Evolutionary conservation across 2,329 filamentous ascomycete species (phyloP), one percentile per base, ranked within the genome.

Genomic region (Calonectria henricotiae): DNA sequence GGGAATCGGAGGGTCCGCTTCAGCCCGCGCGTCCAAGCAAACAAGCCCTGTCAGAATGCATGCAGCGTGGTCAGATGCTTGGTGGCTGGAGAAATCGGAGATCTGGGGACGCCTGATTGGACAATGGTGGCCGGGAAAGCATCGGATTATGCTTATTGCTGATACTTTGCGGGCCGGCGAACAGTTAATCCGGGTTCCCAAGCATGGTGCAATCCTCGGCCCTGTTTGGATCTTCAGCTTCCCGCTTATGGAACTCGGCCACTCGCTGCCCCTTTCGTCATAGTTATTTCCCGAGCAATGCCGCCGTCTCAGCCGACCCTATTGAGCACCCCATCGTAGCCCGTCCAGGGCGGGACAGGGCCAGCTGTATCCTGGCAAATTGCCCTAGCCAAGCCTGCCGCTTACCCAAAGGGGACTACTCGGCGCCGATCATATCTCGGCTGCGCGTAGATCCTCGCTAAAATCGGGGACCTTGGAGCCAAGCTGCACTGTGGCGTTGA

Each of bases 131-230:
- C 5, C n/a, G 12, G 12, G 13, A 20, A 58, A 58, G 51, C 51
- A 39, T 58, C 51, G 20, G 32, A 25, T 39, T 58, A 58, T 25
- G 51, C 51, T 58, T 58, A 58, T 58, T 58, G 20, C 6, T 12
- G 35, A 58, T 17, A 20, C 43, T 23, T 23, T 43, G 39, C 13
- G 12, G 12, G 13, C 17, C 32, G 32, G 51, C n/a, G 32, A 37
- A 6, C 20, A 7, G 35, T 37, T 37, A 7, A 1, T 23, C 32
- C 11, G 4, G 5, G 12, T 37, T 5, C 35, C 35, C 20, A 39
- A 39, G 37, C 27, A 23, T 39, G 23, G 32, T 23, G n/a, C 5
- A 39, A 37, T 23, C 51, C 20, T 5, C 12, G 20, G 32, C n/a
- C 51, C n/a, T 39, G n/a, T 4, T 58, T 55, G n/a, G 35, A 58